phyloP scores from a whole-genome alignment of 2,329 filamentous ascomycete genomes.

The Nannizziopsis barbatae region DNA sequence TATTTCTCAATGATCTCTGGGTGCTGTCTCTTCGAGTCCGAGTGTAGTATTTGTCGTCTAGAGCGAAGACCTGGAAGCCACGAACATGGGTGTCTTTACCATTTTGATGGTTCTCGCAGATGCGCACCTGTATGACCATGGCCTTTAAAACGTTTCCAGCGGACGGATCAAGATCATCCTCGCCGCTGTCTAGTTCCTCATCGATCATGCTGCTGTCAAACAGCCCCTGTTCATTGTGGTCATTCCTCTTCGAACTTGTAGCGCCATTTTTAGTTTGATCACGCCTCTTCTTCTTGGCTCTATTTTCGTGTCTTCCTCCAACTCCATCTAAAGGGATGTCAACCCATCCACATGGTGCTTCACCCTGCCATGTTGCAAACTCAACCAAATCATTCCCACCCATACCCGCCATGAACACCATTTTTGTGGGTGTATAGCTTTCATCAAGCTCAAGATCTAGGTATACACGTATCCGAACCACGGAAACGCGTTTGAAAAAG shows the following conservation, averaged over 20 bases:
- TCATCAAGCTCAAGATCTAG: conserved; percentile 90
- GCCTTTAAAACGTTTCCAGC: conserved; percentile 68
- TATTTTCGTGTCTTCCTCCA: conserved; percentile 35
- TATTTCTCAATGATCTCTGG: conserved; percentile 23
- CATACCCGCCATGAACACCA: conserved; percentile 78
- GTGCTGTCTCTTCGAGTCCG: conserved; percentile 19
- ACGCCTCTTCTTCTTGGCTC: conserved; percentile 1
- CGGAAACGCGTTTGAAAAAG: conserved; percentile 45
- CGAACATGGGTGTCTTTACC: conserved; percentile 97
- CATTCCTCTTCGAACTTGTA: neutral
- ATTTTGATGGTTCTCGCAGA: conserved; percentile 96
- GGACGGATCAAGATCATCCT: conserved; percentile 27
- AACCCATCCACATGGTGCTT: conserved; percentile 78
- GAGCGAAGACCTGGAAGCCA: conserved; percentile 73
- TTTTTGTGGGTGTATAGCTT: conserved; percentile 90
- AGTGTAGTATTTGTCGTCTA: conserved; percentile 31
- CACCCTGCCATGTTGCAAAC: conserved; percentile 69
- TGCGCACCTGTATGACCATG: conserved; percentile 79
- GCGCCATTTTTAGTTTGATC: conserved; percentile 3
- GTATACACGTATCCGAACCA: conserved; percentile 44
- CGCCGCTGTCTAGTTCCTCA: conserved; percentile 13
- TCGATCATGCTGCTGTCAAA: conserved; percentile 14
- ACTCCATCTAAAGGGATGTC: conserved; percentile 62
- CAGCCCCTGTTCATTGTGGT: conserved; percentile 18
- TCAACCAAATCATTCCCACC: conserved; percentile 84